These are phyloP conservation scores for Elsinoe perseae DNA, from an alignment of 2,329 filamentous ascomycete genomes.

Conservation along the genomic window DNA sequence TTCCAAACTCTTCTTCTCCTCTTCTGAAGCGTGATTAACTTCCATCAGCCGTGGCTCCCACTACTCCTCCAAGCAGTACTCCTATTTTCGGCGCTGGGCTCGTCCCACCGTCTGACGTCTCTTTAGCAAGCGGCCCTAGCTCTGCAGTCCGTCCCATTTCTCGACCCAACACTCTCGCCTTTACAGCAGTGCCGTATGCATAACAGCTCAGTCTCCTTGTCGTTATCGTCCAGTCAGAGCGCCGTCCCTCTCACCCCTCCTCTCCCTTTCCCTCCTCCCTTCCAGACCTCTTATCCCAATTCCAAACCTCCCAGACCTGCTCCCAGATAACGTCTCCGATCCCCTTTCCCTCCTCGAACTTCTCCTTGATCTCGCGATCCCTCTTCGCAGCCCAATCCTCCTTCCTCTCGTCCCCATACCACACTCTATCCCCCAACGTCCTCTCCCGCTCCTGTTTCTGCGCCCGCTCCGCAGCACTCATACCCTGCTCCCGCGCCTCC, in stretches of 20 bases:
- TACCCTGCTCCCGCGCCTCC: slow-evolving; percentile 33
- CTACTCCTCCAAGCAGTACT: too few relatives aligned
- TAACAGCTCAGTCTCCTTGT: too few relatives aligned
- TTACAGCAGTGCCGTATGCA: too few relatives aligned
- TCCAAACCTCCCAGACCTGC: slow-evolving; percentile 27
- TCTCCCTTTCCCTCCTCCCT: not conserved
- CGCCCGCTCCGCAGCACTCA: slow-evolving; percentile 31
- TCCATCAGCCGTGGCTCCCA: too few relatives aligned
- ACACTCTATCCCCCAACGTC: slow-evolving; percentile 29
- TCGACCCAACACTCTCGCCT: not conserved
- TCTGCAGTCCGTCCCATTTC: not conserved
- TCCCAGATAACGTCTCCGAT: slow-evolving; percentile 34
- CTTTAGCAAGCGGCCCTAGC: too few relatives aligned
- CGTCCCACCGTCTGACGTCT: too few relatives aligned
- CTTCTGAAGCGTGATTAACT: too few relatives aligned
- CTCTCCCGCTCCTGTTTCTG: slow-evolving; percentile 18
- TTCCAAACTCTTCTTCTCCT: too few relatives aligned
- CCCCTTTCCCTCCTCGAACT: slow-evolving; percentile 32
- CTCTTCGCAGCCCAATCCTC: slow-evolving; percentile 39
- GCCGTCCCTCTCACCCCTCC: not conserved
- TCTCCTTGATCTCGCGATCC: slow-evolving; percentile 39
- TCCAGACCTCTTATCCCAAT: slow-evolving; percentile 22
- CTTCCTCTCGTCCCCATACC: slow-evolving; percentile 34
- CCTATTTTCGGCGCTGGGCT: too few relatives aligned
- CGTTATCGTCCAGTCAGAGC: too few relatives aligned